Conservation (phyloP, 2,329 filamentous ascomycete genomes). For the Beauveria caledonica region DNA sequence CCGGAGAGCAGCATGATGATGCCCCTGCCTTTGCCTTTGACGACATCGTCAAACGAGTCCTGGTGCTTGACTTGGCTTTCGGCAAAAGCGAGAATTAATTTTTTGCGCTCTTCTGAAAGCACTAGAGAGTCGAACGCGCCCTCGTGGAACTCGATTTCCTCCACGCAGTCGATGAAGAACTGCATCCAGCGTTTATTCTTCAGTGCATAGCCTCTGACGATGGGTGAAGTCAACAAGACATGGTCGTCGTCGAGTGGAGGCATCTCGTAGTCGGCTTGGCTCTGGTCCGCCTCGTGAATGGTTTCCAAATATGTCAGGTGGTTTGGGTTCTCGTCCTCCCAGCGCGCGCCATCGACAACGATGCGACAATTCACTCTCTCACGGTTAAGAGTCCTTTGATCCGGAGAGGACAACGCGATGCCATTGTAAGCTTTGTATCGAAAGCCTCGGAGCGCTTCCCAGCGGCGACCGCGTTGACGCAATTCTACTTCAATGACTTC, state of each 20-base stretch:
- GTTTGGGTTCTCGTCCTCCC: constrained; percentile 78
- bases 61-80: constrained; percentile 74
- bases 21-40: constrained; percentile 78
- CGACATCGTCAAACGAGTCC: constrained; percentile 72
- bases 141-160: constrained; percentile 78
- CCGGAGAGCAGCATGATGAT: constrained; percentile 78
- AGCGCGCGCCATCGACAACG: constrained; percentile 78
- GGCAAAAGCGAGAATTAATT: constrained; percentile 66
- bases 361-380: constrained; percentile 44
- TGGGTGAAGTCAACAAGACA: constrained; percentile 72
- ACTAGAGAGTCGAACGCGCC: constrained; percentile 76
- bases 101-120: constrained; percentile 53
- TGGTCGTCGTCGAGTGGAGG: constrained; percentile 73
- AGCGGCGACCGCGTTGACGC: constrained; percentile 75
- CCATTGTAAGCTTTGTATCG: constrained; percentile 78
- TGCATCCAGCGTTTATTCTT: constrained; percentile 86
- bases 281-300: constrained; percentile 44
- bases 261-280: constrained; percentile 26
- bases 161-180: constrained; percentile 72
- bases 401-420: constrained; percentile 47
- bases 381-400: constrained; percentile 68
- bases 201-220: constrained; percentile 81
- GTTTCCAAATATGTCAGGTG: constrained; percentile 69
- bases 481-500: constrained; percentile 55
- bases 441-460: constrained; percentile 70